Percentiles rank a stretch among this genome's conserved stretches.
phyloP scores from a whole-genome alignment of 495 filamentous ascomycete genomes.

The Penicillium antarcticum region DNA sequence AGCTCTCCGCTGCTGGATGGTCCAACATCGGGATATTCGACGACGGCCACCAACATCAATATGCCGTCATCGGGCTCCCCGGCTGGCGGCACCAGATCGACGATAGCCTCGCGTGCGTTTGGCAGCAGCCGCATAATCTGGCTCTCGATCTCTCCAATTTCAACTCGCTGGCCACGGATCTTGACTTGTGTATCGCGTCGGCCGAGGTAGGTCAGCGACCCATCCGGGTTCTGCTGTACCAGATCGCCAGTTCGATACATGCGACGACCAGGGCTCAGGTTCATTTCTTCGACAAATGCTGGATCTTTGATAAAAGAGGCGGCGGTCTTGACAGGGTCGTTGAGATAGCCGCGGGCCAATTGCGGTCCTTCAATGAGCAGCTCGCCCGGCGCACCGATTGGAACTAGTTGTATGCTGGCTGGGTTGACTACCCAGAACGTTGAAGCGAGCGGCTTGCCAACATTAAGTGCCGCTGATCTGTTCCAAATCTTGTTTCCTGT shows the following conservation, averaged over 20 bases:
- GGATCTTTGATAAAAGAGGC: slow-evolving; percentile 24
- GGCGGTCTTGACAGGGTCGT: slow-evolving; percentile 31
- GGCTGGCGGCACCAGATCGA: no score
- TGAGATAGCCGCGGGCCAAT: slow-evolving; percentile 42
- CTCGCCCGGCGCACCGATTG: slow-evolving; percentile 41
- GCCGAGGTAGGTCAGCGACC: slow-evolving; percentile 32
- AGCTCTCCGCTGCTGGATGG: no score
- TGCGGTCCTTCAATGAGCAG: slow-evolving; percentile 41
- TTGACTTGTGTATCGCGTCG: no score
- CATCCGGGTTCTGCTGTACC: slow-evolving; percentile 38
- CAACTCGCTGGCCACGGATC: slow-evolving; percentile 47
- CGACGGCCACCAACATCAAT: no score
- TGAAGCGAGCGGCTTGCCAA: no score
- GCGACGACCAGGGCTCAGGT: not conserved
- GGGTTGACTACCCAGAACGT: slow-evolving; percentile 47
- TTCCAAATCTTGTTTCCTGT: no score
- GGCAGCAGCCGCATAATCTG: no score
- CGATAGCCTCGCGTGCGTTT: no score
- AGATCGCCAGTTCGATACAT: slow-evolving; percentile 48
- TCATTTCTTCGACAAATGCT: slow-evolving; percentile 3
- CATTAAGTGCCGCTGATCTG: no score
- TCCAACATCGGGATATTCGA: no score
- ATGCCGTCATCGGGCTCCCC: no score
- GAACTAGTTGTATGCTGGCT: slow-evolving; percentile 22
- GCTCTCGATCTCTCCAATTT: slow-evolving; percentile 50